These are phyloP conservation scores for Magnolia changhungtana DNA, from an alignment of 164 flowering plant genomes.

Conservation along the genomic window DNA sequence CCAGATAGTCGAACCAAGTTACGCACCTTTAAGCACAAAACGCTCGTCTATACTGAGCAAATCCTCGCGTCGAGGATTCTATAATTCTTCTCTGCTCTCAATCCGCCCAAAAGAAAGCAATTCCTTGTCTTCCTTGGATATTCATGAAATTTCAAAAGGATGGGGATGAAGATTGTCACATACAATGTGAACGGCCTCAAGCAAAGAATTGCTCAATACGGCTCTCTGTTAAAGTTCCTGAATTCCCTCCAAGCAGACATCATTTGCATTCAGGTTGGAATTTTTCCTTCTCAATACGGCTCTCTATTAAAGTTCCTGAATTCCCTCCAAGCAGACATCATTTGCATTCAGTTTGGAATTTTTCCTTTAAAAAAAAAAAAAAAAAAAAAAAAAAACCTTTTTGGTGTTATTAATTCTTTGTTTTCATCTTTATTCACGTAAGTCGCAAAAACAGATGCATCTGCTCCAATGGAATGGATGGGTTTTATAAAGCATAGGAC, in stretches of 20 bases:
- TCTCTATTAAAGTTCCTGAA: conserved; percentile 73
- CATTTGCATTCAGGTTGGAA: conserved; percentile 85
- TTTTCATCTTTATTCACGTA: conserved; percentile 1
- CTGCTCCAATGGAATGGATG: background rate
- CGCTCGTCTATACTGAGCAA: too few species aligned
- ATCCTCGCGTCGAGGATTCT: too few species aligned
- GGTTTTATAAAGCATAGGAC: background rate
- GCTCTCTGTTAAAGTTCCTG: conserved; percentile 75
- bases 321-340: conserved; percentile 80
- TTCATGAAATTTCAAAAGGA: background rate
- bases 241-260: conserved; percentile 79
- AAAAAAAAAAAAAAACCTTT: background rate
- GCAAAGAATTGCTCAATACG: conserved; percentile 72
- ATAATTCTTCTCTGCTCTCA: background rate
- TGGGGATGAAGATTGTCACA: conserved; percentile 74
- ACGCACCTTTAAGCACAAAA: too few species aligned
- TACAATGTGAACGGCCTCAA: conserved; percentile 92
- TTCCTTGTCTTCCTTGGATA: background rate
- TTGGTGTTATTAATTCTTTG: background rate
- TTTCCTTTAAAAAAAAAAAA: background rate
- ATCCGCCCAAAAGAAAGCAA: background rate
- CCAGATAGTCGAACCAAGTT: too few species aligned
- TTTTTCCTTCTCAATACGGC: conserved; percentile 49
- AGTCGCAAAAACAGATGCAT: background rate
- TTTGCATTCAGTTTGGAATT: conserved; percentile 79